A percentile compares a stretch with the other conserved stretches of the same genome.
Conservation (phyloP, 352 stramenopile genomes). For the Phytophthora macrochlamydospora region DNA sequence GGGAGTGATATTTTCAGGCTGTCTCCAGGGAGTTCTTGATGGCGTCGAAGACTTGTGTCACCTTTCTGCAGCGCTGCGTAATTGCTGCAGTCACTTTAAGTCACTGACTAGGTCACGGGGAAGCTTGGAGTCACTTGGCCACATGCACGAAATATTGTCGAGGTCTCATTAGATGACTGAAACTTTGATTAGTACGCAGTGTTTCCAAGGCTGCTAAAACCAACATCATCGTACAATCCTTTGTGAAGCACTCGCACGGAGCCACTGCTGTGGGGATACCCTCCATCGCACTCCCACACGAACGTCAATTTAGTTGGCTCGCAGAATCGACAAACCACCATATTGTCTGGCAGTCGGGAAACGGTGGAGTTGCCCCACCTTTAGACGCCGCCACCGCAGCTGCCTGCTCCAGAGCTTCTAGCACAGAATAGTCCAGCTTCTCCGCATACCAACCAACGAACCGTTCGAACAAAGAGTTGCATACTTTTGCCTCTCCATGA, state of each 20-base stretch:
- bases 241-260: conserved; percentile 50
- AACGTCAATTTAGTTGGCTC: conserved; percentile 52
- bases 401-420: no score
- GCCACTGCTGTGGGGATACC: conserved; percentile 21
- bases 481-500: not conserved
- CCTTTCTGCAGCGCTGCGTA: no score
- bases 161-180: conserved; percentile 39
- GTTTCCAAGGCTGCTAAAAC: not conserved
- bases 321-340: conserved; percentile 47
- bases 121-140: conserved; percentile 49
- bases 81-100: no score
- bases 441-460: no score
- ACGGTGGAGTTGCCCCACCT: conserved; percentile 6
- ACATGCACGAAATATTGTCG: conserved; percentile 52
- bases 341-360: conserved; percentile 39
- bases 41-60: no score
- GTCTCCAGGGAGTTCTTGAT: no score
- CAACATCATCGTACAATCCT: conserved; percentile 41
- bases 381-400: no score
- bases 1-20: no score
- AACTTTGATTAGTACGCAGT: conserved; percentile 15
- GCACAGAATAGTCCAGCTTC: no score
- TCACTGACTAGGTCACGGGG: conserved; percentile 8
- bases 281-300: conserved; percentile 53
- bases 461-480: no score